These are phyloP conservation scores for Phytophthora citrophthora DNA, from an alignment of 352 stramenopile species.

Conservation along the genomic window DNA sequence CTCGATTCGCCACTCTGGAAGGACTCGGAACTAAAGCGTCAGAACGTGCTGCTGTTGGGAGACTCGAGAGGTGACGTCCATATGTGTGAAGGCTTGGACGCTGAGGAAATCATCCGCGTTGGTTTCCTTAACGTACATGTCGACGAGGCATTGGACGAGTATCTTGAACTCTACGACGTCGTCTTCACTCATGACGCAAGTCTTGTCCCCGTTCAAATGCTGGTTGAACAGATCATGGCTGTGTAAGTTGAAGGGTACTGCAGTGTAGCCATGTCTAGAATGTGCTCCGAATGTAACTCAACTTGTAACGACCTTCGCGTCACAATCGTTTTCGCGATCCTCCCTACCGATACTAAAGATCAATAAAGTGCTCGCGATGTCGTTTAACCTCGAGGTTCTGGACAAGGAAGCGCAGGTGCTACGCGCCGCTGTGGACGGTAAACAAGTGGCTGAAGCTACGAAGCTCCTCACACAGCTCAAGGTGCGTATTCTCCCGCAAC, in stretches of 20 bases:
- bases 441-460: constrained; percentile 53
- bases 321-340: constrained; percentile 3
- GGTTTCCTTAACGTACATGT: constrained; percentile 77
- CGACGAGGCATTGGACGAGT: constrained; percentile 68
- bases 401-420: constrained; percentile 73
- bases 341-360: constrained; percentile 15
- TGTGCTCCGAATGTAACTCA: background rate
- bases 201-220: constrained; percentile 49
- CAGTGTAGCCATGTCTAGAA: background rate
- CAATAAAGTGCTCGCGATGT: constrained; percentile 33
- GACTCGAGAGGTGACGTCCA: constrained; percentile 68
- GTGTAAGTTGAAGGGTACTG: background rate
- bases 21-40: constrained; percentile 50
- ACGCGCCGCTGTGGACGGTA: constrained; percentile 58
- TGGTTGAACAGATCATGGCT: constrained; percentile 51
- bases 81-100: constrained; percentile 64
- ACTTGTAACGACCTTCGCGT: background rate
- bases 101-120: constrained; percentile 69
- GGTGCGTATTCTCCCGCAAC: constrained; percentile 28
- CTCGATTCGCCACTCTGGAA: constrained; percentile 67
- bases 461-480: constrained; percentile 66
- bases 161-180: constrained; percentile 67
- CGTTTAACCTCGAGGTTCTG: constrained; percentile 49
- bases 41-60: constrained; percentile 71
- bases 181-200: constrained; percentile 75